Evolutionary conservation across 371 early-diverging fungal species (phyloP), one percentile per base, ranked within the genome.

Genomic region (Mucor ambiguus): DNA sequence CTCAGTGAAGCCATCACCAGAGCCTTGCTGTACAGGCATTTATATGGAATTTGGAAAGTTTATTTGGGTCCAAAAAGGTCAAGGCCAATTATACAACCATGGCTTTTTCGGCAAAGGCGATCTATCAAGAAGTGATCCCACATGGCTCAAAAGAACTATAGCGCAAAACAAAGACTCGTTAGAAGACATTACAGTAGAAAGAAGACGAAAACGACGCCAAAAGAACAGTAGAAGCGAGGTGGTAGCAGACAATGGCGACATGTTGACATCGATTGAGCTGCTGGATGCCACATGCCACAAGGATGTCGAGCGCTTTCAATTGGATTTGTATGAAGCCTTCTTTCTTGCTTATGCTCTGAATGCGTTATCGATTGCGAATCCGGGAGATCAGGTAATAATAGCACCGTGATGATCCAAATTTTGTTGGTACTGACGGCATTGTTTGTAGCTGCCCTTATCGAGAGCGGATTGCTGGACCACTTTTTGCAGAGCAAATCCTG

Each of bases 91-190:
- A 14, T 91, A 90, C 84, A 60, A 73, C 2, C 64, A 81, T 30
- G 95, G 95, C 0, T 90, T 84, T 66, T 95, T 92, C 82, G 95
- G 95, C 38, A 96, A 96, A 72, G 96, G 93, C 5, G 83, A 86
- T 3, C 78, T 96, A 16, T 94, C 94, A 5, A 72, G 96, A 44
- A 87, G 93, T 58, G 86, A 92, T 26, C 88, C 95, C 4, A 91
- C 93, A 1, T 94, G 93, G 92, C 69, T 74, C 18, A 38, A 58
- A 12, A 69, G 83, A 20, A 63, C 61, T 8, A 28, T 63, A 16
- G 37, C 44, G 33, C 64, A 67, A 16, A 64, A 66, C 14, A 62
- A 41, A 30, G 26, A 37, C 9, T 60, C 68, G 11, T 65, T 82
- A 10, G 86, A 86, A 58, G 78, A 86, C 5, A 65, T 88, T 10